Evolutionary conservation across 805 yeast genomes (phyloP).

Genomic region (Candida manassasensis): DNA sequence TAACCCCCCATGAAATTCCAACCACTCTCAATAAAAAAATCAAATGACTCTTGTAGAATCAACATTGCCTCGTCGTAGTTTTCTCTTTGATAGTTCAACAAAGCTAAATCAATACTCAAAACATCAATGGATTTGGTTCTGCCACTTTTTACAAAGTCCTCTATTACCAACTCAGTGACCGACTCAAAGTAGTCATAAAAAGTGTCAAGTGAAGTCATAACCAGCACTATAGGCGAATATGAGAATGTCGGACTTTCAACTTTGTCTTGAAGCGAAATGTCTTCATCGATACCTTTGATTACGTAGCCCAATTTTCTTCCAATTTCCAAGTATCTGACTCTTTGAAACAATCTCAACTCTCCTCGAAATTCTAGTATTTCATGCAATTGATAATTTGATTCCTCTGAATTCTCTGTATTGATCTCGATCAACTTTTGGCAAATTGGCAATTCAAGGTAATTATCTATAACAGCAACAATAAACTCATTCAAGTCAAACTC

Average conservation of each 20-base stretch:
- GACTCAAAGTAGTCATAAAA: slow-evolving; percentile 36
- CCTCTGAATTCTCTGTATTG: slow-evolving; percentile 12
- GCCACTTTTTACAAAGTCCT: slow-evolving; percentile 45
- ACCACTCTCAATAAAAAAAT: slow-evolving; percentile 59
- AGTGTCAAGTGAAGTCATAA: slow-evolving; percentile 10
- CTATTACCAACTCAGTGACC: slow-evolving; percentile 53
- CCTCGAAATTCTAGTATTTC: slow-evolving; percentile 41
- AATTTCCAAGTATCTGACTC: slow-evolving; percentile 36
- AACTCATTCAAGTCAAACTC: slow-evolving; percentile 31
- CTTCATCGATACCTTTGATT: slow-evolving; percentile 18
- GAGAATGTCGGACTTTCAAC: neutral
- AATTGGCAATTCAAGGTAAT: slow-evolving; percentile 26
- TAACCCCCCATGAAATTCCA: slow-evolving; percentile 71
- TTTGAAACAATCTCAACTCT: slow-evolving; percentile 44
- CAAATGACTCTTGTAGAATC: slow-evolving; percentile 64
- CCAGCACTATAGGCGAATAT: neutral
- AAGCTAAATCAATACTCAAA: slow-evolving; percentile 74
- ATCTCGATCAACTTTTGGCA: slow-evolving; percentile 22
- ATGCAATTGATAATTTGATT: slow-evolving; percentile 10
- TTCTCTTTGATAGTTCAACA: slow-evolving; percentile 54
- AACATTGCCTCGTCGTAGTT: slow-evolving; percentile 58
- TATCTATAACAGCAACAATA: slow-evolving; percentile 35
- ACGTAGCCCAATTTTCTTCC: slow-evolving; percentile 17
- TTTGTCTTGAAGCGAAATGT: slow-evolving; percentile 15
- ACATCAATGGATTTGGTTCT: slow-evolving; percentile 67